A percentile compares a stretch with the other conserved stretches of the same genome.
phyloP scores from a whole-genome alignment of 345 rosid species.

The Schrenkiella parvula region DNA sequence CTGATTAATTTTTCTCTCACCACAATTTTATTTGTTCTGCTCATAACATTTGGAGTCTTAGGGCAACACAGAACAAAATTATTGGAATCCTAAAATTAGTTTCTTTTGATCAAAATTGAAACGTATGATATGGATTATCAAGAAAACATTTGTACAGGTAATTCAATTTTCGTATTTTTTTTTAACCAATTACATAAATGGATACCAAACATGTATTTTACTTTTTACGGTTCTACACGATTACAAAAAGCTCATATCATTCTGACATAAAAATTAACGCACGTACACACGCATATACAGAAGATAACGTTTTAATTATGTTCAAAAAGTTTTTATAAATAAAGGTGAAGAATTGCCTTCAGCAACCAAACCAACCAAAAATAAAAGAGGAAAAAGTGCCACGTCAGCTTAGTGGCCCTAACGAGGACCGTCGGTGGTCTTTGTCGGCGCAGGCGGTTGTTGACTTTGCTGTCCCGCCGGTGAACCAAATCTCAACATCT shows the following conservation, averaged over 20 bases:
- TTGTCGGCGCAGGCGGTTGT: conserved; percentile 31
- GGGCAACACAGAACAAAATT: not conserved
- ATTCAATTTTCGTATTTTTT: not conserved
- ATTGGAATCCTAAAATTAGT: not conserved
- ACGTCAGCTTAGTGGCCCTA: conserved; percentile 31
- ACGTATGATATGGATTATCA: not conserved
- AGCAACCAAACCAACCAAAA: not conserved
- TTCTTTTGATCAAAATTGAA: not conserved
- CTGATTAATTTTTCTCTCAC: no score
- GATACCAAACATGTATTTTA: not conserved
- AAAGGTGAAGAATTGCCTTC: not conserved
- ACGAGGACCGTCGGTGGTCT: conserved; percentile 34
- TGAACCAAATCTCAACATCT: conserved; percentile 44
- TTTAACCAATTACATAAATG: not conserved
- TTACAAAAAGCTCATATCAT: conserved; percentile 4
- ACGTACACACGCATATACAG: conserved; percentile 14
- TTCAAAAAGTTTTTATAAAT: not conserved
- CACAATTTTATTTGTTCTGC: no score
- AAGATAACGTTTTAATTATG: conserved; percentile 15
- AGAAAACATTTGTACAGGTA: not conserved
- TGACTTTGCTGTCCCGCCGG: conserved; percentile 39
- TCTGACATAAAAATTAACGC: not conserved
- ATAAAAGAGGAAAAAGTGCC: not conserved
- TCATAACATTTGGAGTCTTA: no score
- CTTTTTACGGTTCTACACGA: not conserved